Conservation (phyloP, 495 filamentous ascomycete species). For the Elaphomyces granulatus region DNA sequence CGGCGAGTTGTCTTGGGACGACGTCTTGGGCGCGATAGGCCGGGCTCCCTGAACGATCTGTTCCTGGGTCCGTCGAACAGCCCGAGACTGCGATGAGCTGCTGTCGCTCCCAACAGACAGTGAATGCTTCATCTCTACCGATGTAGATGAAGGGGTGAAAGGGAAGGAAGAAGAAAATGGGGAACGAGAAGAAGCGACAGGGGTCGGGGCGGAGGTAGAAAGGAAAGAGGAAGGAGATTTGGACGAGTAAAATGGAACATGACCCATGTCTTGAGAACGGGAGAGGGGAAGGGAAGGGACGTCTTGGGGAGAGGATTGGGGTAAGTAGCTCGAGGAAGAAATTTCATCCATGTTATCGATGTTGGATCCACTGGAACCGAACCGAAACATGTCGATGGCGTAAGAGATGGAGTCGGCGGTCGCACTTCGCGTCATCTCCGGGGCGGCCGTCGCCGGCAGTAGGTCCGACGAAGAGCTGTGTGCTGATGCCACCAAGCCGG, state of each 20-base stretch:
- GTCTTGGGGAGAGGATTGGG: conserved; percentile 18
- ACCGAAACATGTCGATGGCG: conserved; percentile 30
- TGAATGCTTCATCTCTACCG: conserved; percentile 24
- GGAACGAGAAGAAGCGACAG: neutral
- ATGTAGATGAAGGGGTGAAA: conserved; percentile 8
- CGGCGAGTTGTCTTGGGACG: conserved; percentile 13
- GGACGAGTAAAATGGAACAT: conserved; percentile 16
- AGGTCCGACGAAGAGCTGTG: conserved; percentile 11
- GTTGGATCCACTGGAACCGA: conserved; percentile 27
- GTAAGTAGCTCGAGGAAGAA: conserved; percentile 23
- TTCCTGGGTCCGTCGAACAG: conserved; percentile 30
- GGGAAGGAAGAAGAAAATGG: conserved; percentile 2
- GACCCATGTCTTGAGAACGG: conserved; percentile 16
- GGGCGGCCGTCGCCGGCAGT: conserved; percentile 11
- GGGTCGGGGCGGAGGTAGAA: conserved; percentile 24
- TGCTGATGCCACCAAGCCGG: conserved; percentile 8
- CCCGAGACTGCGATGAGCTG: conserved; percentile 22
- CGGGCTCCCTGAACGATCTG: conserved; percentile 28
- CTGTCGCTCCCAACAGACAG: conserved; percentile 21
- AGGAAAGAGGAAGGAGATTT: conserved; percentile 14
- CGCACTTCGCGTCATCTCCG: conserved; percentile 33
- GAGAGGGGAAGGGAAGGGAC: conserved; percentile 17
- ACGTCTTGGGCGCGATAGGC: conserved; percentile 33
- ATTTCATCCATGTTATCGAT: conserved; percentile 14
- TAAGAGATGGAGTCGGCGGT: conserved; percentile 32